phyloP scores from a whole-genome alignment of 2,329 filamentous ascomycete genomes.

The Colletotrichum sp. region DNA sequence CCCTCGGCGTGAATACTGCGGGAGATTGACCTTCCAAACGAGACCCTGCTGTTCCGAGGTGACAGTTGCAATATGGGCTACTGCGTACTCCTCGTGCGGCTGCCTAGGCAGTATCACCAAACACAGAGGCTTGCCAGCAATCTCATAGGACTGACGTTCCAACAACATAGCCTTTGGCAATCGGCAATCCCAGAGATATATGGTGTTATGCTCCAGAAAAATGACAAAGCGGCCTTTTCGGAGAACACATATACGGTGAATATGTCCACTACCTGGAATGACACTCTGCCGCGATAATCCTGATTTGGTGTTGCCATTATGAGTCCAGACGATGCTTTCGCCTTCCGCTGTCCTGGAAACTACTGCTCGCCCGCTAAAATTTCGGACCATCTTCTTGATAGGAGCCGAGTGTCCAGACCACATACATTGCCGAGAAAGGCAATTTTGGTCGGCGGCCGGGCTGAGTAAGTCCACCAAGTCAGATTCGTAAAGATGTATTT shows the following conservation, averaged over 20 bases:
- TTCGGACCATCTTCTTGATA: constrained; percentile 86
- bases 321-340: constrained; percentile 84
- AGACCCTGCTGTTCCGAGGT: constrained; percentile 79
- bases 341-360: constrained; percentile 81
- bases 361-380: constrained; percentile 79
- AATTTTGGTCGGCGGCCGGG: constrained; percentile 63
- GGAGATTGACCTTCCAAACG: constrained; percentile 78
- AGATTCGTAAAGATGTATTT: constrained; percentile 81
- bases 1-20: constrained; percentile 43
- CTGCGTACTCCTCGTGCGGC: constrained; percentile 59
- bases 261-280: constrained; percentile 71
- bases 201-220: constrained; percentile 73
- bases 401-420: constrained; percentile 87
- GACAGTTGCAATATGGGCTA: constrained; percentile 80
- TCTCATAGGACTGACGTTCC: constrained; percentile 59
- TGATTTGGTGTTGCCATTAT: constrained; percentile 57
- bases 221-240: constrained; percentile 80
- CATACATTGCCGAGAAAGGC: constrained; percentile 66
- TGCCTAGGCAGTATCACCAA: constrained; percentile 74
- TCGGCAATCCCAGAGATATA: constrained; percentile 83
- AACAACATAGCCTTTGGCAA: constrained; percentile 62
- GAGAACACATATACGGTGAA: constrained; percentile 81
- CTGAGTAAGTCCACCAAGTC: constrained; percentile 83
- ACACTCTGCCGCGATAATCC: constrained; percentile 70
- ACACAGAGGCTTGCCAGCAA: constrained; percentile 77